Percentiles rank a stretch among this genome's conserved stretches.
Conservation (phyloP, 1,284 basidiomycete species). For the Ustilago shanxiensis region DNA sequence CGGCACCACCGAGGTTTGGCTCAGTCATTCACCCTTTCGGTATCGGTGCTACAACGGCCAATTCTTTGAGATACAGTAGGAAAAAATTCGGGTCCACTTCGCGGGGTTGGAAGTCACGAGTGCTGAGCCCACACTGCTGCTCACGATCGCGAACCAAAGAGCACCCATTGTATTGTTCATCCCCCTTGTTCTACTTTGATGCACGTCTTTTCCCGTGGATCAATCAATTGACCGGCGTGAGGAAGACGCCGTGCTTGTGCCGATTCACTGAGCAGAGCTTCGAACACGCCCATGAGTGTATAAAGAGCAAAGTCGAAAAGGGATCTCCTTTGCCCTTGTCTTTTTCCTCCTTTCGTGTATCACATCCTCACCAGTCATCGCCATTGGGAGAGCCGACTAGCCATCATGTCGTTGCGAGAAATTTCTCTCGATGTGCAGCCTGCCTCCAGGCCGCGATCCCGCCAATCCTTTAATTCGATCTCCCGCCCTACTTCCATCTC, state of each 20-base stretch:
- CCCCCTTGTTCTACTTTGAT: neutral
- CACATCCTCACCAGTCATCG: neutral
- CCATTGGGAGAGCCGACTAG: neutral
- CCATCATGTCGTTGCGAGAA: conserved; percentile 23
- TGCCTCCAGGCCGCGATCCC: conserved; percentile 2
- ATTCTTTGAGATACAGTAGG: neutral
- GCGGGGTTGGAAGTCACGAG: conserved; percentile 1
- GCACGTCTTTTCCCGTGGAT: neutral
- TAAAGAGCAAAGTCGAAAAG: neutral
- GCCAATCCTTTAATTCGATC: conserved; percentile 7
- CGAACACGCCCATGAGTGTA: neutral
- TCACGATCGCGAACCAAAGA: conserved; percentile 1
- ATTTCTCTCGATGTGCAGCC: conserved; percentile 3
- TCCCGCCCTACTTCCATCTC: conserved; percentile 8
- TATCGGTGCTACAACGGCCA: neutral
- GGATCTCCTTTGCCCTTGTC: neutral
- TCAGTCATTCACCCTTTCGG: neutral
- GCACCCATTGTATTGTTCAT: neutral
- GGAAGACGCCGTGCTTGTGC: neutral
- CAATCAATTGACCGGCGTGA: neutral
- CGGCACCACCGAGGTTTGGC: neutral
- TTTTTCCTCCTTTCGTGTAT: neutral
- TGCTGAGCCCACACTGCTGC: neutral
- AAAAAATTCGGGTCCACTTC: neutral
- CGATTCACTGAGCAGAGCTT: neutral